These are phyloP conservation scores for Mycosphaerelloides madeirae DNA, from an alignment of 2,329 filamentous ascomycete genomes.

Conservation along the genomic window DNA sequence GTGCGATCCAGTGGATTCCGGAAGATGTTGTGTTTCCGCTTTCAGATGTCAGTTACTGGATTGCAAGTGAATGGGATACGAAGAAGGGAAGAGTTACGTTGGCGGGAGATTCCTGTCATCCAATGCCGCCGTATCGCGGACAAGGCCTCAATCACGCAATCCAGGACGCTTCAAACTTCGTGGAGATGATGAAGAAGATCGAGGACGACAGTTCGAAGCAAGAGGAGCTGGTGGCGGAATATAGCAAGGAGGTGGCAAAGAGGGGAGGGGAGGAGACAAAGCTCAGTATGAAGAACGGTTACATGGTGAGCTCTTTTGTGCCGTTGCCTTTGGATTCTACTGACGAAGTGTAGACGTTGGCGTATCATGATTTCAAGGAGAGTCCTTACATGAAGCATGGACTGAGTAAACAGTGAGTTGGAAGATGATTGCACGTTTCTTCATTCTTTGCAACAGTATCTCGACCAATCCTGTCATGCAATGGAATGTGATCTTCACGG, in stretches of 20 bases:
- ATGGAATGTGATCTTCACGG: too few species aligned
- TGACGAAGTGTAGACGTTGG: slow-evolving; percentile 5
- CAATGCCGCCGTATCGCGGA: slow-evolving; percentile 23
- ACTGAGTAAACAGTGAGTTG: slow-evolving; percentile 5
- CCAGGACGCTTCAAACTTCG: slow-evolving; percentile 37
- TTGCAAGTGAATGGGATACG: slow-evolving; percentile 20
- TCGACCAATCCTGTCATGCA: too few species aligned
- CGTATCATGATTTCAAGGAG: slow-evolving; percentile 16
- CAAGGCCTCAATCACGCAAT: slow-evolving; percentile 44
- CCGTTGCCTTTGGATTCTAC: too few species aligned
- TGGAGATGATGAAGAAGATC: slow-evolving; percentile 17
- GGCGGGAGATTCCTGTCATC: slow-evolving; percentile 16
- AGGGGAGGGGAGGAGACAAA: slow-evolving; percentile 14
- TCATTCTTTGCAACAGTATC: too few species aligned
- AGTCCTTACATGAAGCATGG: slow-evolving; percentile 19
- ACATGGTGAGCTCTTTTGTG: too few species aligned
- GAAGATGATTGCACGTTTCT: too few species aligned
- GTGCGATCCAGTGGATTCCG: slow-evolving; percentile 15
- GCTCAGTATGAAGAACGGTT: slow-evolving; percentile 13
- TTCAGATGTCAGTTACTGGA: slow-evolving; percentile 21
- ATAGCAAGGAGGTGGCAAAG: slow-evolving; percentile 13
- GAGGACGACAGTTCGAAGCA: not conserved
- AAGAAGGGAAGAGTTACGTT: slow-evolving; percentile 20
- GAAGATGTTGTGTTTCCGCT: slow-evolving; percentile 9
- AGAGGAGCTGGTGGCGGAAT: slow-evolving; percentile 7